phyloP scores from a whole-genome alignment of 192 early-diverging fungal species.

The Coemansia sp. region DNA sequence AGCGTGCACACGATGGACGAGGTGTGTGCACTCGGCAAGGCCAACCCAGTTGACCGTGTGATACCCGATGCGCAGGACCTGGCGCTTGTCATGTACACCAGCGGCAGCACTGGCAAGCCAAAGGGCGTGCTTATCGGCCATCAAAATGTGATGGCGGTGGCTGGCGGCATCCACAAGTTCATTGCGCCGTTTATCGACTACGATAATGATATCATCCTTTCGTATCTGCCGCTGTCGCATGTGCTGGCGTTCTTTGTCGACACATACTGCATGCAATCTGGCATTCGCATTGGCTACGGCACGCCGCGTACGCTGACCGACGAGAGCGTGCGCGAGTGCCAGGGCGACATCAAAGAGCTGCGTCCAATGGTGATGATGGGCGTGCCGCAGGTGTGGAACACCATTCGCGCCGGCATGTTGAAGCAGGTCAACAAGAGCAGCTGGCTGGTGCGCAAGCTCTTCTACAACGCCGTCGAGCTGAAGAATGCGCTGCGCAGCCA shows the following conservation, averaged over 20 bases:
- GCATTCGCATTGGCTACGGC: conserved; percentile 70
- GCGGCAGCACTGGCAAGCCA: conserved; percentile 88
- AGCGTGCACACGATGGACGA: conserved; percentile 60
- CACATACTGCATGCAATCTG: conserved; percentile 64
- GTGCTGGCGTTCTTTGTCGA: conserved; percentile 88
- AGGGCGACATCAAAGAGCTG: conserved; percentile 77
- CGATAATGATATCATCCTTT: conserved; percentile 62
- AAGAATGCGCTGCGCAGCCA: conserved; percentile 61
- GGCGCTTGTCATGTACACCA: conserved; percentile 91
- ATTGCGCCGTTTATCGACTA: conserved; percentile 44
- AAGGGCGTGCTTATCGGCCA: conserved; percentile 90
- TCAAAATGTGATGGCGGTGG: conserved; percentile 70
- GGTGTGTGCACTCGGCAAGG: conserved; percentile 62
- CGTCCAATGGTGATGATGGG: conserved; percentile 76
- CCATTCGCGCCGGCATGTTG: conserved; percentile 82
- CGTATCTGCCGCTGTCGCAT: conserved; percentile 89
- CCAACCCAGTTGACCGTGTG: conserved; percentile 59
- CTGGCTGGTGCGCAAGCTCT: conserved; percentile 62
- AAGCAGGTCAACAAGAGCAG: conserved; percentile 60
- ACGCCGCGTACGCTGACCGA: conserved; percentile 74
- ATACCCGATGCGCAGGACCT: conserved; percentile 70
- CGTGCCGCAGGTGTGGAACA: conserved; percentile 84
- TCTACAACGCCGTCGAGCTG: conserved; percentile 70
- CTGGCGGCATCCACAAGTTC: conserved; percentile 54
- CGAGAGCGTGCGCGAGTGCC: conserved; percentile 64